Evolutionary conservation across 2,329 filamentous ascomycete species (phyloP).

Genomic region (Phyllosticta citriasiana): DNA sequence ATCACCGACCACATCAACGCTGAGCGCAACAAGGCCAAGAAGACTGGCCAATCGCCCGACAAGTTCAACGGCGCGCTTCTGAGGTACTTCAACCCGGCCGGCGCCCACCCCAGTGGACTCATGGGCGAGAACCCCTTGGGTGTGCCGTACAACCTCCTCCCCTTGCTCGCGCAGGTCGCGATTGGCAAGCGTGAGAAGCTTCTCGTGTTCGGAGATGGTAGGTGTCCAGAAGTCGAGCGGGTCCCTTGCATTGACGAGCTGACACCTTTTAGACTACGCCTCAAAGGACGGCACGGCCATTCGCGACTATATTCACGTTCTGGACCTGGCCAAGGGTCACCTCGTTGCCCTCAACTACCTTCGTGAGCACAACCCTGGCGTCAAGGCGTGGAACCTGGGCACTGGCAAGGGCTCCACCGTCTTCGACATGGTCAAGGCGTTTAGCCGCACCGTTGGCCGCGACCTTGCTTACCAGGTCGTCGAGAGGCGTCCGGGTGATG

Average conservation of each 20-base stretch:
- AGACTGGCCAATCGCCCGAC: slow-evolving; percentile 56
- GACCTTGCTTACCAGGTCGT: slow-evolving; percentile 82
- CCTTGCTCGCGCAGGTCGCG: slow-evolving; percentile 87
- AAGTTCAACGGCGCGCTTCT: slow-evolving; percentile 90
- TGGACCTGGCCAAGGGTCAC: slow-evolving; percentile 80
- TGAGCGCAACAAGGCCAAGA: slow-evolving; percentile 71
- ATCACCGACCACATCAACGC: slow-evolving; percentile 87
- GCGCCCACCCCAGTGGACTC: slow-evolving; percentile 86
- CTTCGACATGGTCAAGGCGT: slow-evolving; percentile 94
- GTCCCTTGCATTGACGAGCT: not conserved
- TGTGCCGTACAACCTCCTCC: slow-evolving; percentile 90
- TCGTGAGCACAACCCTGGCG: slow-evolving; percentile 71
- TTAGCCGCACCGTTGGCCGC: slow-evolving; percentile 75
- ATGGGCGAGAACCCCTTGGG: slow-evolving; percentile 98
- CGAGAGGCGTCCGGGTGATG: slow-evolving; percentile 73
- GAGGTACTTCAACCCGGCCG: slow-evolving; percentile 96
- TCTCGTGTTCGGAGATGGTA: slow-evolving; percentile 86
- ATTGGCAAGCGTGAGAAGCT: slow-evolving; percentile 92
- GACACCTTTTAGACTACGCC: slow-evolving; percentile 58
- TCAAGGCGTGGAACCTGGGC: slow-evolving; percentile 93
- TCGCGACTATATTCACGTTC: slow-evolving; percentile 95
- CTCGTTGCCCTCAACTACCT: slow-evolving; percentile 85
- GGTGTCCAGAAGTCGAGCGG: slow-evolving; percentile 22
- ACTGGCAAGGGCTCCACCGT: slow-evolving; percentile 92
- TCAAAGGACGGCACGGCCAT: slow-evolving; percentile 89